Evolutionary conservation across 208 protist species (phyloP).

Genomic region (Crithidia bombi): DNA sequence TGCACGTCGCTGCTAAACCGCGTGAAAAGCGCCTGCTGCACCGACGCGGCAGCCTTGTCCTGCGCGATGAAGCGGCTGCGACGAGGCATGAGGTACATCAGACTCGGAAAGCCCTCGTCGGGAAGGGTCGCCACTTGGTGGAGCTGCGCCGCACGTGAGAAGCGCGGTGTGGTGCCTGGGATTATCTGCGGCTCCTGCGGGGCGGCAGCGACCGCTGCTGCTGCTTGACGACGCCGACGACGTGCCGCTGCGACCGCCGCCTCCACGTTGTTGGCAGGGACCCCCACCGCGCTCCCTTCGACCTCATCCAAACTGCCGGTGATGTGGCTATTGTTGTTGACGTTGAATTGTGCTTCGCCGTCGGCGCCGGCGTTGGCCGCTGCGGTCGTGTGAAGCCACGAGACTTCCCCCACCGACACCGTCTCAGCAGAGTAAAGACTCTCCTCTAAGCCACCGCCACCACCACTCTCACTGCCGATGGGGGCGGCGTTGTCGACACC

Average conservation of each 20-base stretch:
- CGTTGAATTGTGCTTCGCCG: neutral
- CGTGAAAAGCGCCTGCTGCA: constrained; percentile 33
- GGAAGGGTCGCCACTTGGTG: constrained; percentile 46
- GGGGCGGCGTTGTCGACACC: neutral
- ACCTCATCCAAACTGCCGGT: neutral
- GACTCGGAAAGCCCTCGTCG: constrained; percentile 50
- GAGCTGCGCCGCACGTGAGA: constrained; percentile 32
- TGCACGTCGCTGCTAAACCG: constrained; percentile 35
- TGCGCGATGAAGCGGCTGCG: constrained; percentile 31
- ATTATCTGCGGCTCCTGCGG: constrained; percentile 1
- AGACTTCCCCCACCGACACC: neutral
- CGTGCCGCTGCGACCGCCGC: constrained; percentile 13
- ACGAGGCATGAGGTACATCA: constrained; percentile 51
- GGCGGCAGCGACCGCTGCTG: neutral
- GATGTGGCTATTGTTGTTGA: neutral
- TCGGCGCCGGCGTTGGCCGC: neutral
- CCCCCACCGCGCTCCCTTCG: neutral
- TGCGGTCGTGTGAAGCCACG: neutral
- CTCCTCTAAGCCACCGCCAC: constrained; percentile 3
- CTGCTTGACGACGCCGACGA: constrained; percentile 6
- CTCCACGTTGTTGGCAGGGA: neutral
- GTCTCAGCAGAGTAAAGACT: constrained; percentile 27
- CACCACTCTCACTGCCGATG: neutral
- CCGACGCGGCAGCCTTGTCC: constrained; percentile 26
- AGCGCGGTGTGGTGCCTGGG: constrained; percentile 4